These are phyloP conservation scores for Globisporangium spiculum DNA, from an alignment of 352 stramenopile genomes.

Conservation along the genomic window DNA sequence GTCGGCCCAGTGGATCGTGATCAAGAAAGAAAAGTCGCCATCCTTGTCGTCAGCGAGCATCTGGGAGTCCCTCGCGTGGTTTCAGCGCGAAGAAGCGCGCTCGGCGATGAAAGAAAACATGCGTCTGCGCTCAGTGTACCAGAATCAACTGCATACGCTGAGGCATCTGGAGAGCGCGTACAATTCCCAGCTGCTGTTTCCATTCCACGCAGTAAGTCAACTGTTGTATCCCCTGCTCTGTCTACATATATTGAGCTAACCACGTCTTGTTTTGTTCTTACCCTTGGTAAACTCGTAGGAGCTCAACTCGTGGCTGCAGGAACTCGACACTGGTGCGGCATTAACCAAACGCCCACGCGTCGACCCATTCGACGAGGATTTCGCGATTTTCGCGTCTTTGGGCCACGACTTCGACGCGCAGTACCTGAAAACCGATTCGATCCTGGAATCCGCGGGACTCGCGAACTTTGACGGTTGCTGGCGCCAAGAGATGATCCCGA, in stretches of 20 bases:
- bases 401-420: conserved; percentile 20
- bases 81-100: conserved; percentile 1
- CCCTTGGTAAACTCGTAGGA: neutral
- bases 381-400: conserved; percentile 24
- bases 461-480: conserved; percentile 19
- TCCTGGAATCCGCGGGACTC: conserved; percentile 26
- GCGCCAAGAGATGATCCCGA: neutral
- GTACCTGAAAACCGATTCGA: conserved; percentile 22
- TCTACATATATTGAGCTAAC: neutral
- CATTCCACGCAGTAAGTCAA: neutral
- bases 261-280: neutral
- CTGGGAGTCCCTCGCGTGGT: conserved; percentile 6
- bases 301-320: neutral
- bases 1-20: neutral
- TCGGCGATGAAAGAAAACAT: conserved; percentile 3
- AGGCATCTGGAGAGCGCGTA: neutral
- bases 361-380: conserved; percentile 9
- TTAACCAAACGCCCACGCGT: conserved; percentile 3
- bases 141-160: conserved; percentile 1
- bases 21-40: neutral
- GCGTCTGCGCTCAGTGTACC: conserved; percentile 1
- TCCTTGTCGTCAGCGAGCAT: neutral
- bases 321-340: neutral
- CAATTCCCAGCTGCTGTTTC: neutral
- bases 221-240: neutral